A percentile compares a stretch with the other conserved stretches of the same genome.
Evolutionary conservation across 352 stramenopile species (phyloP).

Genomic region (Plasmopara viticola): DNA sequence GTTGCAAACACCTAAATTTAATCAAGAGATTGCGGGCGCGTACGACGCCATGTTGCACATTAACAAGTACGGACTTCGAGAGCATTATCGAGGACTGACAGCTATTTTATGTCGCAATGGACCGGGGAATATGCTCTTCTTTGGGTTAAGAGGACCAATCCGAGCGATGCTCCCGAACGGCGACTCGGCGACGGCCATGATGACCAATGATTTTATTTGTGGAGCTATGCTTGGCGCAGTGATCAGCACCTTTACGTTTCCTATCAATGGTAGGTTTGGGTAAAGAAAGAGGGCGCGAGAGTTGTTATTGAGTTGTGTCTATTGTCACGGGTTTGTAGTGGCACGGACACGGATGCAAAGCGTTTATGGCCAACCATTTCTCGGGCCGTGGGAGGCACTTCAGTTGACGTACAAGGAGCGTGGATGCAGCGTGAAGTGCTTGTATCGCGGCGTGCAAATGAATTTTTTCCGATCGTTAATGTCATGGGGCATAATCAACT

Average conservation of each 20-base stretch:
- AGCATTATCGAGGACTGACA: conserved; percentile 78
- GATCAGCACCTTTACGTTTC: conserved; percentile 82
- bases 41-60: conserved; percentile 74
- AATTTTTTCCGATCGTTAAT: conserved; percentile 85
- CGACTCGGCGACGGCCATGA: conserved; percentile 31
- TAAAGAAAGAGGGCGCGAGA: neutral
- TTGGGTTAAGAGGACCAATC: conserved; percentile 73
- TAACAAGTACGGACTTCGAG: conserved; percentile 66
- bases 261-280: conserved; percentile 58
- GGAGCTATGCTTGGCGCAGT: conserved; percentile 75
- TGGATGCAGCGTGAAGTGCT: conserved; percentile 38
- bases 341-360: conserved; percentile 80
- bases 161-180: conserved; percentile 51
- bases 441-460: conserved; percentile 85
- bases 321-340: conserved; percentile 30
- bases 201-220: conserved; percentile 81
- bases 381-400: conserved; percentile 50
- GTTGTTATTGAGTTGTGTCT: conserved; percentile 3
- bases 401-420: conserved; percentile 69
- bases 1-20: conserved; percentile 85
- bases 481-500: conserved; percentile 89
- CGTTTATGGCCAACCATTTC: conserved; percentile 59
- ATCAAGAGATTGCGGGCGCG: conserved; percentile 65
- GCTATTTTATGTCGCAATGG: conserved; percentile 82
- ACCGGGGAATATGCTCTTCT: conserved; percentile 82